Percentiles rank a stretch among this genome's conserved stretches.
Evolutionary conservation across 441 rosid genomes (phyloP).

Genomic region (Populus hybrid): DNA sequence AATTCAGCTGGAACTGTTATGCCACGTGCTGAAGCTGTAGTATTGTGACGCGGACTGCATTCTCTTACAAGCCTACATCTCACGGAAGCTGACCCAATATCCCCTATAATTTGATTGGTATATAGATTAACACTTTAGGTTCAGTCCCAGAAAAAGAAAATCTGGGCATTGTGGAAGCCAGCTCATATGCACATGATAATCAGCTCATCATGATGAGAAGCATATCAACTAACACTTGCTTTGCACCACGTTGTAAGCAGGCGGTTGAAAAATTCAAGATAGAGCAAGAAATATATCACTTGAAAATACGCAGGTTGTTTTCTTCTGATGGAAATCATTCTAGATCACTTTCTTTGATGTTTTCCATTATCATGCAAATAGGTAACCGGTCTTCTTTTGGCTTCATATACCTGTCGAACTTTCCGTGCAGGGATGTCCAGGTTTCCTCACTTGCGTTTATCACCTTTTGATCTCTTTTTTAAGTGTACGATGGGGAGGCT

Average conservation of each 20-base stretch:
- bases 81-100: neutral
- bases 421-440: conserved; percentile 7
- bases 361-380: conserved; percentile 9
- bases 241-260: conserved; percentile 13
- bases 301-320: neutral
- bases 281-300: neutral
- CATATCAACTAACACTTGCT: conserved; percentile 16
- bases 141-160: conserved; percentile 13
- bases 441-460: conserved; percentile 11
- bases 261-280: neutral
- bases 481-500: neutral
- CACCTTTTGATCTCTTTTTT: neutral
- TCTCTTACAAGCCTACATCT: neutral
- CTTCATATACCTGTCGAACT: conserved; percentile 7
- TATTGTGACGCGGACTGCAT: neutral
- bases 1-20: neutral
- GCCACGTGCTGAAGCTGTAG: neutral
- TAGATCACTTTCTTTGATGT: conserved; percentile 18
- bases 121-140: conserved; percentile 12
- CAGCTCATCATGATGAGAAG: conserved; percentile 22
- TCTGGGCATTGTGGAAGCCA: conserved; percentile 24
- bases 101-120: neutral
- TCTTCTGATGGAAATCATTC: conserved; percentile 10
- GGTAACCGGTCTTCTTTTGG: conserved; percentile 23
- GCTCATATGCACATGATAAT: conserved; percentile 24